Conservation (phyloP, 257 asterid genomes). For the Solanum peruvianum region DNA sequence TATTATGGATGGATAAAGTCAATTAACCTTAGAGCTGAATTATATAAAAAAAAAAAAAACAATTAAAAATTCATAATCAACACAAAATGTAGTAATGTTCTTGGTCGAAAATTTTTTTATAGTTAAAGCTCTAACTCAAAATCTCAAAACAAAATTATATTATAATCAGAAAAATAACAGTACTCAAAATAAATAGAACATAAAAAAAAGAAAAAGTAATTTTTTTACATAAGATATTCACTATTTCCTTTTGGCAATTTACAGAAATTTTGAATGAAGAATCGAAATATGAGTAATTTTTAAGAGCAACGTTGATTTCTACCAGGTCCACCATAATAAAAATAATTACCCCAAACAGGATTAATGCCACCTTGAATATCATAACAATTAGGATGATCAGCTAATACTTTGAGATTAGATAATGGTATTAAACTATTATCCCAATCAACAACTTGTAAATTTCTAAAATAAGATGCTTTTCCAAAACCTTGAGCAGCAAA, state of each 20-base stretch:
- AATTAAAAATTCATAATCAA: too few relatives aligned
- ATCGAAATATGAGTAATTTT: not conserved
- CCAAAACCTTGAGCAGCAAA: slow-evolving; percentile 41
- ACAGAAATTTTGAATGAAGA: slow-evolving; percentile 5
- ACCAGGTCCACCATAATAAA: slow-evolving; percentile 54
- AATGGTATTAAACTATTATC: slow-evolving; percentile 36
- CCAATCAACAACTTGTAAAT: slow-evolving; percentile 43
- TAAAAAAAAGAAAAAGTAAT: not conserved
- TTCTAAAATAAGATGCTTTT: slow-evolving; percentile 40
- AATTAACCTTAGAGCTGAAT: not conserved
- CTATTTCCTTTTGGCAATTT: slow-evolving; percentile 40
- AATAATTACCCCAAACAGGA: slow-evolving; percentile 43
- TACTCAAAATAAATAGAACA: not conserved
- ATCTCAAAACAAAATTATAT: too few relatives aligned
- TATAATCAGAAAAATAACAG: not conserved
- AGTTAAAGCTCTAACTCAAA: too few relatives aligned
- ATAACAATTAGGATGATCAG: slow-evolving; percentile 42
- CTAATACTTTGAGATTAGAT: slow-evolving; percentile 24
- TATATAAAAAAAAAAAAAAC: too few relatives aligned
- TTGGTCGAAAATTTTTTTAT: too few relatives aligned
- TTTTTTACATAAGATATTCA: slow-evolving; percentile 27
- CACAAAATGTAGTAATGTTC: too few relatives aligned
- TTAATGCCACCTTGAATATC: slow-evolving; percentile 34
- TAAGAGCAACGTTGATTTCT: slow-evolving; percentile 36
- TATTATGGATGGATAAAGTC: not conserved